Percentiles rank a stretch among this genome's conserved stretches.
phyloP scores from a whole-genome alignment of 1,284 basidiomycete species.

The Erythrobasidium hasegawianum region DNA sequence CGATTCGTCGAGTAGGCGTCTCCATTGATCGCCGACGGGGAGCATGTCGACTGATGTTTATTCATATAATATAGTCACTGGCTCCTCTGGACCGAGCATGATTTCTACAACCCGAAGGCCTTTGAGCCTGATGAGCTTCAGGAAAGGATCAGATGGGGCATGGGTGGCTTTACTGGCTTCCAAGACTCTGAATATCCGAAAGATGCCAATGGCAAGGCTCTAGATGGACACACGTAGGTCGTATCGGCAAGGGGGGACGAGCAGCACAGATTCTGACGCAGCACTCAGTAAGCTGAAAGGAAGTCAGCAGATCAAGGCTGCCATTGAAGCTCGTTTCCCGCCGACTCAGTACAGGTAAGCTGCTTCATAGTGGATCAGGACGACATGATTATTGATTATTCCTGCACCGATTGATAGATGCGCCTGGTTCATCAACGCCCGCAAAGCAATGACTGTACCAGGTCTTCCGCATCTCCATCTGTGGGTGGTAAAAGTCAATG shows the following conservation, averaged over 20 bases:
- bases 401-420: too few relatives aligned
- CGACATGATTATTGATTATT: too few relatives aligned
- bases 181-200: neutral
- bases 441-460: neutral
- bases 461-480: conserved; percentile 10
- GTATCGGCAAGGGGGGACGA: too few relatives aligned
- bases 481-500: conserved; percentile 3
- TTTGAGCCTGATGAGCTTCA: neutral
- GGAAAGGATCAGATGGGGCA: neutral
- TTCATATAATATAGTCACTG: too few relatives aligned
- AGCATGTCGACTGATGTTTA: too few relatives aligned
- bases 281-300: neutral
- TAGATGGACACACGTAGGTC: neutral
- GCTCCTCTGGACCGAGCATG: neutral
- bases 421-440: conserved; percentile 5
- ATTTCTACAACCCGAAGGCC: neutral
- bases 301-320: conserved; percentile 1
- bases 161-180: neutral
- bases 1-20: neutral
- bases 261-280: too few relatives aligned
- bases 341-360: neutral
- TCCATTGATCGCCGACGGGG: too few relatives aligned
- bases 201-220: neutral
- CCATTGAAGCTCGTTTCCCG: neutral
- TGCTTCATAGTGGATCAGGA: too few relatives aligned